Conservation (phyloP, 2,329 filamentous ascomycete genomes). For the Scedosporium aurantiacum region DNA sequence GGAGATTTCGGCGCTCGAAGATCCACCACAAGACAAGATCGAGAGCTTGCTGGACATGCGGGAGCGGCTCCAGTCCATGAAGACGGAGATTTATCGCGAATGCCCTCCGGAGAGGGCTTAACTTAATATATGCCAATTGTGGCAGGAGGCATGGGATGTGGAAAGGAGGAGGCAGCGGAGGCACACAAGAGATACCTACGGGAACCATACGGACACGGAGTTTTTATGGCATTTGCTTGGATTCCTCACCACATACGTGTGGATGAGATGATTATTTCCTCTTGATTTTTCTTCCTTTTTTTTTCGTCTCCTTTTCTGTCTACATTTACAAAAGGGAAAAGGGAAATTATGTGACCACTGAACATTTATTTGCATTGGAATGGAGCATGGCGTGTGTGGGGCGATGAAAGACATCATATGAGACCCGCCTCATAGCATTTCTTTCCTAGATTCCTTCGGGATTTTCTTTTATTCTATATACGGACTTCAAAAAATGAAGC, state of each 20-base stretch:
- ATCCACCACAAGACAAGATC: conserved; percentile 41
- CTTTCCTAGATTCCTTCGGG: not conserved
- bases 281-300: conserved; percentile 6
- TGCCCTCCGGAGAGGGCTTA: conserved; percentile 18
- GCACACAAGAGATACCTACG: not conserved
- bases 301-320: conserved; percentile 4
- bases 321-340: not conserved
- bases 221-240: not conserved
- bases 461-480: not conserved
- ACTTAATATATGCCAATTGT: not conserved
- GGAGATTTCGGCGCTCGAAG: conserved; percentile 37
- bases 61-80: conserved; percentile 41
- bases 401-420: not conserved
- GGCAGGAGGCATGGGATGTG: not conserved
- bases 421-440: not conserved
- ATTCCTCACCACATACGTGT: not conserved
- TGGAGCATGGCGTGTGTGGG: not conserved
- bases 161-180: not conserved
- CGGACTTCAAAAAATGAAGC: conserved; percentile 1
- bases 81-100: conserved; percentile 45
- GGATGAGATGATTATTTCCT: conserved; percentile 2
- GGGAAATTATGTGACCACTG: not conserved
- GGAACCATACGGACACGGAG: not conserved
- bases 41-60: conserved; percentile 43
- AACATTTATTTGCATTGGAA: not conserved